Evolutionary conservation across 495 filamentous ascomycete species (phyloP).

Genomic region (Chaetomium cochliodes): DNA sequence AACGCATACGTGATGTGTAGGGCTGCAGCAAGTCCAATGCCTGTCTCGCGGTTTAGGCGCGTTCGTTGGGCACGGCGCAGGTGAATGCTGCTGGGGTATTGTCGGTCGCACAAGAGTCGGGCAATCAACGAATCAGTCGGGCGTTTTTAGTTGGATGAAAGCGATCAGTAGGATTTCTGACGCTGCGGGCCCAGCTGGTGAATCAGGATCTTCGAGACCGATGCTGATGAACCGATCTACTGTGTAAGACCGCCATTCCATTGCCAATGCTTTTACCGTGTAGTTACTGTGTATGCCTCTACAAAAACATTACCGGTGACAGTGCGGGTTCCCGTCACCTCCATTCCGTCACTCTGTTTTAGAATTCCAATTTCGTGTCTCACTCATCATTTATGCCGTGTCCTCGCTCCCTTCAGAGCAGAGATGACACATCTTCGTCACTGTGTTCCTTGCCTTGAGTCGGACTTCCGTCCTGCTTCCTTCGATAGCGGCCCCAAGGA

Average conservation of each 20-base stretch:
- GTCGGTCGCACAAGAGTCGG: neutral
- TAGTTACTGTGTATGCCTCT: neutral
- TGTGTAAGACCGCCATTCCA: neutral
- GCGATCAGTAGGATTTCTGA: neutral
- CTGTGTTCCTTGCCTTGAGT: neutral
- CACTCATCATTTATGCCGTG: neutral
- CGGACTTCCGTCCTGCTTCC: neutral
- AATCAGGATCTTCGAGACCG: neutral
- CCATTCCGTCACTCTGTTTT: neutral
- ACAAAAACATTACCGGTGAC: neutral
- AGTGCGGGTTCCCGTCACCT: neutral
- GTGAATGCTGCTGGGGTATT: neutral
- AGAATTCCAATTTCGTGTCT: neutral
- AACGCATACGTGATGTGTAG: neutral
- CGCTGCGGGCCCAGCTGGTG: neutral
- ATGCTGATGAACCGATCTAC: neutral
- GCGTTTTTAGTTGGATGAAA: neutral
- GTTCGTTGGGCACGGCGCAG: neutral
- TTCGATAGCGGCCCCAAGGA: neutral
- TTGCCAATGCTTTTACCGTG: neutral
- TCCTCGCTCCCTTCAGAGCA: neutral
- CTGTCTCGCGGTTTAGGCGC: neutral
- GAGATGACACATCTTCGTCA: neutral
- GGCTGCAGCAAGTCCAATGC: slow-evolving; percentile 7
- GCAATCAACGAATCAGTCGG: neutral